Conservation (phyloP, 345 rosid species). For the Dipteronia dyeriana region DNA sequence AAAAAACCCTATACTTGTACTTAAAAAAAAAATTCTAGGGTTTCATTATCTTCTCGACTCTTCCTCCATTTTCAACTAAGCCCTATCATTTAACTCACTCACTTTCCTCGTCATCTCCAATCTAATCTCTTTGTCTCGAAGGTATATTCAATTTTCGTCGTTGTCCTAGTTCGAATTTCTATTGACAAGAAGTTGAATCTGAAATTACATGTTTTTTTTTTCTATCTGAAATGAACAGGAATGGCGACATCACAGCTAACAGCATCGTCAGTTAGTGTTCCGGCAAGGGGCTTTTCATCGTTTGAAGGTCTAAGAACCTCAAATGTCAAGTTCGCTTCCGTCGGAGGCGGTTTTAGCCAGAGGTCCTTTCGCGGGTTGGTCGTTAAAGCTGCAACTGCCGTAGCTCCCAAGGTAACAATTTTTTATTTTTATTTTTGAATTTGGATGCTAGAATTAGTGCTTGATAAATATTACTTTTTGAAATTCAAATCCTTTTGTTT, state of each 20-base stretch:
- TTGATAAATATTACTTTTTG: background rate
- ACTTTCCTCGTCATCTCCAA: background rate
- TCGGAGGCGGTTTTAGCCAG: conserved; percentile 35
- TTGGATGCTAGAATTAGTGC: background rate
- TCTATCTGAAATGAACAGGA: conserved; percentile 20
- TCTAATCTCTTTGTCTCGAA: background rate
- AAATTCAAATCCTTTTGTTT: background rate
- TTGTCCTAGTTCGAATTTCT: background rate
- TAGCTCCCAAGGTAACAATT: conserved; percentile 82
- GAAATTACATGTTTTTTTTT: conserved; percentile 10
- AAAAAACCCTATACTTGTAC: conserved; percentile 9
- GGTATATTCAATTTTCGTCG: background rate
- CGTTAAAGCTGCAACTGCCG: conserved; percentile 79
- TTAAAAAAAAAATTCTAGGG: background rate
- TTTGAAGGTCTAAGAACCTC: conserved; percentile 70
- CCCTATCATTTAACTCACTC: background rate
- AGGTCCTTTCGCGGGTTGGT: conserved; percentile 54
- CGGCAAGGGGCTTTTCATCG: conserved; percentile 53
- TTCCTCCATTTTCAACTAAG: background rate
- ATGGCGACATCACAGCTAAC: conserved; percentile 77
- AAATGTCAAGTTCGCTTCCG: conserved; percentile 50
- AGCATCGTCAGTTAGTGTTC: conserved; percentile 50
- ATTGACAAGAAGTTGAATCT: background rate
- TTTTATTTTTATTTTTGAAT: background rate
- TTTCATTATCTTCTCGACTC: conserved; percentile 20